Evolutionary conservation across 768 basidiomycete genomes (phyloP).

Genomic region (Omphalotus guepiniiformis): DNA sequence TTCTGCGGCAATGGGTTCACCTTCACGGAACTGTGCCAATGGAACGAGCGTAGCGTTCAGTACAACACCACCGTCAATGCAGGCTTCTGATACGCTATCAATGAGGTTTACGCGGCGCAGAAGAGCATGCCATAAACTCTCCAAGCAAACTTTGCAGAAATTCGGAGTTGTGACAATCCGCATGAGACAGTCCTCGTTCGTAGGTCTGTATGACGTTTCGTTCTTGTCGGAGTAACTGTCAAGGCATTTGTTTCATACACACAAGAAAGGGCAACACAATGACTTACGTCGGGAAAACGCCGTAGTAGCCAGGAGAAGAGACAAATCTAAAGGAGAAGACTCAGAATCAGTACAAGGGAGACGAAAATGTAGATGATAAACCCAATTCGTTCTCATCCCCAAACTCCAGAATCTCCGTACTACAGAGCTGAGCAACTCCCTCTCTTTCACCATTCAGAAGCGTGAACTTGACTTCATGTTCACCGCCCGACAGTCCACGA

Average conservation of each 20-base stretch:
- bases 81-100: constrained; percentile 35
- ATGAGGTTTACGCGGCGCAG: constrained; percentile 57
- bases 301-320: constrained; percentile 50
- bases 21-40: constrained; percentile 49
- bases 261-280: background rate
- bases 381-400: constrained; percentile 59
- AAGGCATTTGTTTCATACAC: background rate
- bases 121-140: constrained; percentile 70
- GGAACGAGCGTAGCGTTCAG: constrained; percentile 45
- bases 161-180: constrained; percentile 63
- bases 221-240: constrained; percentile 61
- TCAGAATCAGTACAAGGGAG: background rate
- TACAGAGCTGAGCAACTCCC: constrained; percentile 71
- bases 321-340: constrained; percentile 46
- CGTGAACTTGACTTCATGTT: constrained; percentile 56
- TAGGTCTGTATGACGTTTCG: constrained; percentile 70
- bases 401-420: constrained; percentile 69
- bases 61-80: constrained; percentile 25
- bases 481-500: constrained; percentile 38
- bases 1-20: constrained; percentile 26
- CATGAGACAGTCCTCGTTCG: constrained; percentile 82
- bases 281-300: constrained; percentile 70
- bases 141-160: constrained; percentile 72
- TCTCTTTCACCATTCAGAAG: constrained; percentile 43
- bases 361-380: background rate